Base-by-base conservation (phyloP, 495 filamentous ascomycete species). In the Aspergillus avenaceus region DNA sequence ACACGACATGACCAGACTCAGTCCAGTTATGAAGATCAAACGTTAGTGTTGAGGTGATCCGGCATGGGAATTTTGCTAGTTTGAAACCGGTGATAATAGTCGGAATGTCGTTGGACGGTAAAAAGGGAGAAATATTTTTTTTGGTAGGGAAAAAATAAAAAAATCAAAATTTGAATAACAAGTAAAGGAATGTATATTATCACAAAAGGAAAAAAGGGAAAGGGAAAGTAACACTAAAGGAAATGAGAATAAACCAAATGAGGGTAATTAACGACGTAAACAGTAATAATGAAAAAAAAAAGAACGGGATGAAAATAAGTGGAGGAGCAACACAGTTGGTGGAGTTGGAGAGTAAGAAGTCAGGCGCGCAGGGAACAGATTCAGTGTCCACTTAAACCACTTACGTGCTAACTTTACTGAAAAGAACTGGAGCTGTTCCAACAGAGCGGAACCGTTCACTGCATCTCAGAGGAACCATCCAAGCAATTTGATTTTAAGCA, bases 1-100 rank as follows among this genome's bases (percentile, higher is more conserved):
- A 60, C 60, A 64, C 61, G 61, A 66, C 62, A 66, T 68, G 62
- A 59, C 65, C 61, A 56, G 53, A 51, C 42, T 41, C 37, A 24
- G 27, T 31, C 29, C 40, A 27, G 43, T 19, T 31, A 16, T 0
- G 18, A 36, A 25, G 25, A 50, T 23, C 27, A 44, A 32, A 25
- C 40, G 48, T 22, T 25, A 13, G 38, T 26, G 38, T 38, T 19
- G 9, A 26, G 32, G 5, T 23, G 36, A 45, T n/a, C 29, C n/a
- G 37, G 48, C 50, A 53, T 50, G 29, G 52, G 37, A 42, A 44
- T 38, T 38, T 21, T 4, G 34, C 16, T 38, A 38, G 2, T 2
- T 38, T 18, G 16, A 19, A 31, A n/a, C 23, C 29, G 31, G 13
- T 24, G 18, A 21, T 28, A 26, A 22, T 32, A 18, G 43, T 28